A percentile compares a stretch with the other conserved stretches of the same genome.
These are phyloP conservation scores for Cordyceps sp. DNA, from an alignment of 2,329 filamentous ascomycete species.

Conservation along the genomic window DNA sequence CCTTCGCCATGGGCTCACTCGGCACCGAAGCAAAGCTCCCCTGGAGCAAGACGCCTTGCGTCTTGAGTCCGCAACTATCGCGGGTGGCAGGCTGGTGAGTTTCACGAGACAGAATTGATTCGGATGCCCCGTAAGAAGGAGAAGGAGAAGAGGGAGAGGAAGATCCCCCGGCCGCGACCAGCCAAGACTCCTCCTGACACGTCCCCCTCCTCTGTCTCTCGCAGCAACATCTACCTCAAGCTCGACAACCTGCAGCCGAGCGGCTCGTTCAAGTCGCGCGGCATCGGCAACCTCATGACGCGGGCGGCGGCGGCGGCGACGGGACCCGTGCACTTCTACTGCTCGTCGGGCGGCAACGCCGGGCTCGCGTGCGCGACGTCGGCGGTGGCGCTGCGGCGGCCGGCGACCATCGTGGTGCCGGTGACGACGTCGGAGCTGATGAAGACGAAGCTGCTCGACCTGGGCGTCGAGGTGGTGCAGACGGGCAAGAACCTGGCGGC, in stretches of 20 bases:
- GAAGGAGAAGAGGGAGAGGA: too few relatives aligned
- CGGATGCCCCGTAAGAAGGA: too few relatives aligned
- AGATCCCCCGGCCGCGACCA: too few relatives aligned
- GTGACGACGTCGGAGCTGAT: conserved; percentile 48
- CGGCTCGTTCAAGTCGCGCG: conserved; percentile 73
- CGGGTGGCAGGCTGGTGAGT: conserved; percentile 55
- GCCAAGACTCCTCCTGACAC: too few relatives aligned
- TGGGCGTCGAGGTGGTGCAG: conserved; percentile 54
- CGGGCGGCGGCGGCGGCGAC: conserved; percentile 15
- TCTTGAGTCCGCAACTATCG: conserved; percentile 50
- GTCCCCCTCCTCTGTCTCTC: background rate
- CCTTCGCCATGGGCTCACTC: conserved; percentile 22
- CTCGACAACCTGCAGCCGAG: conserved; percentile 73
- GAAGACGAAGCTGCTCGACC: conserved; percentile 50
- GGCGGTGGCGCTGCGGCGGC: conserved; percentile 43
- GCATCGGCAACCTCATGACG: conserved; percentile 54
- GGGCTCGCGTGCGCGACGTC: conserved; percentile 68
- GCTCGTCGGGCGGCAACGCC: conserved; percentile 68
- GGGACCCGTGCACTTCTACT: conserved; percentile 52
- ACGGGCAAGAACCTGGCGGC: conserved; percentile 51
- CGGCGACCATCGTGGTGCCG: conserved; percentile 63
- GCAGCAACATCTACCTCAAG: conserved; percentile 65
- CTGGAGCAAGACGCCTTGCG: conserved; percentile 57
- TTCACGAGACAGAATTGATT: too few relatives aligned
- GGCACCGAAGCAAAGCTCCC: conserved; percentile 26